Evolutionary conservation across 306 rosid genomes (phyloP).

Genomic region (Parietaria judaica): DNA sequence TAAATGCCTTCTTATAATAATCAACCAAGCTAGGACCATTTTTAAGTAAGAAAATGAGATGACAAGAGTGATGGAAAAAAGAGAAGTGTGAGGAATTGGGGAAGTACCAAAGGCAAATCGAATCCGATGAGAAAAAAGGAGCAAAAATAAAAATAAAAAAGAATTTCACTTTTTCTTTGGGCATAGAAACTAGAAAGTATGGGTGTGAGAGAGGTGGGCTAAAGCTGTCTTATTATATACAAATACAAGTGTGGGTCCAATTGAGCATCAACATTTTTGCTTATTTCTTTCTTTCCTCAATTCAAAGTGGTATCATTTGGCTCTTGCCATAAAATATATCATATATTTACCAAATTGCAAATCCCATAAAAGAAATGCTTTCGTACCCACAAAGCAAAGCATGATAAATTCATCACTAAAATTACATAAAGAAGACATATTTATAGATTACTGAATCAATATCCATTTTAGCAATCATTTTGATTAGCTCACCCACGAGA

Average conservation of each 20-base stretch:
- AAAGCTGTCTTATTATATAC: conserved; percentile 32
- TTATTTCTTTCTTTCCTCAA: no score
- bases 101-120: conserved; percentile 37
- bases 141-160: background rate
- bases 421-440: background rate
- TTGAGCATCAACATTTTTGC: conserved; percentile 6
- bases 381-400: conserved; percentile 57
- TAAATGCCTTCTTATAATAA: no score
- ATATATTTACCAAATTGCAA: background rate
- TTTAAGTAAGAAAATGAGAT: conserved; percentile 3
- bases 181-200: conserved; percentile 22
- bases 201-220: conserved; percentile 18
- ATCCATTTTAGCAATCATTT: conserved; percentile 32
- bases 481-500: conserved; percentile 19
- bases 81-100: conserved; percentile 16
- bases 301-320: conserved; percentile 17
- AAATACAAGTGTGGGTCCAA: conserved; percentile 35
- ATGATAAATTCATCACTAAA: conserved; percentile 9
- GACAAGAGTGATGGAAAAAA: conserved; percentile 18
- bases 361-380: conserved; percentile 24
- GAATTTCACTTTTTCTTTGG: conserved; percentile 15
- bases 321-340: background rate
- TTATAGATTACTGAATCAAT: conserved; percentile 12
- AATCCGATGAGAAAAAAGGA: conserved; percentile 49
- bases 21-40: no score